phyloP scores from a whole-genome alignment of 192 early-diverging fungal species.

The Linnemannia schmuckeri region DNA sequence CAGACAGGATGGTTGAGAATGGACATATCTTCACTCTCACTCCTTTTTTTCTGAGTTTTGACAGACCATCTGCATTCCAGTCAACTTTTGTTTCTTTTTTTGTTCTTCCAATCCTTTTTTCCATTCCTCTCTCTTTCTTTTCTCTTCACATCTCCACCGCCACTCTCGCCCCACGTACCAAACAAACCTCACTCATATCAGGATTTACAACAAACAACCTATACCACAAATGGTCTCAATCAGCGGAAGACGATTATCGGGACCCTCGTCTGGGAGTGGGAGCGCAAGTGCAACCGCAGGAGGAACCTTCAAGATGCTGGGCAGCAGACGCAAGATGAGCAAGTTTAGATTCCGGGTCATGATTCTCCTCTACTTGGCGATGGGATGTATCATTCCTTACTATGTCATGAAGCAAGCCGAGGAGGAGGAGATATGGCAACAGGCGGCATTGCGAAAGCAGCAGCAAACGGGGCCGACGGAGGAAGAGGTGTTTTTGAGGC shows the following conservation, averaged over 20 bases:
- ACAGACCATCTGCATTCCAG: not conserved
- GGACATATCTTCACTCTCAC: not conserved
- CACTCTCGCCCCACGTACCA: not conserved
- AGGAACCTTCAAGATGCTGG: constrained; percentile 29
- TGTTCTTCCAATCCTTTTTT: too few relatives aligned
- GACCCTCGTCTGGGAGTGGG: not conserved
- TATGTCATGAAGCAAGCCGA: constrained; percentile 51
- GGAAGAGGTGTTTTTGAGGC: not conserved
- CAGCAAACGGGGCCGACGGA: too few relatives aligned
- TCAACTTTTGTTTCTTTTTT: not conserved
- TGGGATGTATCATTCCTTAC: constrained; percentile 52
- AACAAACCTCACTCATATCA: not conserved
- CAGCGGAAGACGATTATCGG: constrained; percentile 20
- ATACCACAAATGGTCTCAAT: constrained; percentile 16
- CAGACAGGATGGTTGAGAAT: not conserved
- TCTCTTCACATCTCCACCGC: not conserved
- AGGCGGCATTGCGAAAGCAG: not conserved
- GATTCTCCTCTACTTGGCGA: constrained; percentile 17
- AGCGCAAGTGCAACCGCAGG: not conserved
- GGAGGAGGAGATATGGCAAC: constrained; percentile 22
- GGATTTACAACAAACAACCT: not conserved
- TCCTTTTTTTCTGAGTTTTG: not conserved
- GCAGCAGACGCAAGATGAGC: constrained; percentile 21
- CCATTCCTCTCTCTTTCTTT: not conserved
- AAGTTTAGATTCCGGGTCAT: constrained; percentile 33